Evolutionary conservation across 2,329 filamentous ascomycete genomes (phyloP).

Genomic region (Nemania bipapillata): DNA sequence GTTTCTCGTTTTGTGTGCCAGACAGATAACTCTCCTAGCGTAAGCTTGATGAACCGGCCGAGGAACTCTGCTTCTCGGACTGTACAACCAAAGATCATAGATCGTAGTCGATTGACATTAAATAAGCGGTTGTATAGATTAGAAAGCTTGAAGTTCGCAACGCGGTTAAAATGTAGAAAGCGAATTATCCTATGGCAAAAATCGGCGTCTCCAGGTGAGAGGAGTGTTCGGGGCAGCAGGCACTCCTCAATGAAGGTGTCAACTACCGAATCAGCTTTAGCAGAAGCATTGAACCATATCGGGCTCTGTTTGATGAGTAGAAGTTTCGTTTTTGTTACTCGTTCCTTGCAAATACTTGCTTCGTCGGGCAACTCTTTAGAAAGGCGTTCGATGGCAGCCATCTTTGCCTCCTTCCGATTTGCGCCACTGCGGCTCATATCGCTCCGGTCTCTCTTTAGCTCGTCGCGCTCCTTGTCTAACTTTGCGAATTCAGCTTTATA

Average conservation of each 20-base stretch:
- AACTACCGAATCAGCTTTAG: slow-evolving; percentile 74
- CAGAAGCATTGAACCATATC: slow-evolving; percentile 76
- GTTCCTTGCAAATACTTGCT: slow-evolving; percentile 73
- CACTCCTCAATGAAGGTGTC: slow-evolving; percentile 87
- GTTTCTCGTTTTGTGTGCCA: slow-evolving; percentile 83
- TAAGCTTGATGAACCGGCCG: slow-evolving; percentile 87
- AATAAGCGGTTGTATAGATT: slow-evolving; percentile 87
- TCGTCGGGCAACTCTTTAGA: slow-evolving; percentile 78
- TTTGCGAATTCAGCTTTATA: slow-evolving; percentile 81
- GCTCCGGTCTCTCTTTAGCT: slow-evolving; percentile 75
- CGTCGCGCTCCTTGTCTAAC: slow-evolving; percentile 72
- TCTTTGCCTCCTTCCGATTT: slow-evolving; percentile 74
- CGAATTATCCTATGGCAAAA: slow-evolving; percentile 88
- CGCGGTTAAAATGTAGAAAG: slow-evolving; percentile 84
- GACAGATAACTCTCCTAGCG: slow-evolving; percentile 79
- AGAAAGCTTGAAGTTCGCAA: slow-evolving; percentile 86
- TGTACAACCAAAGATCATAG: slow-evolving; percentile 88
- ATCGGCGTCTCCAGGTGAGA: slow-evolving; percentile 87
- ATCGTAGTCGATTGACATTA: slow-evolving; percentile 79
- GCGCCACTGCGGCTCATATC: slow-evolving; percentile 76
- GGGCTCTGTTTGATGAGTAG: slow-evolving; percentile 76
- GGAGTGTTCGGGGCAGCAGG: slow-evolving; percentile 84
- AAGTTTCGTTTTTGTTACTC: slow-evolving; percentile 73
- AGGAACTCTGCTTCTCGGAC: slow-evolving; percentile 91
- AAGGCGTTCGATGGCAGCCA: slow-evolving; percentile 74